A percentile compares a stretch with the other conserved stretches of the same genome.
These are phyloP conservation scores for Sonneratia alba DNA, from an alignment of 345 rosid species.

Conservation along the genomic window DNA sequence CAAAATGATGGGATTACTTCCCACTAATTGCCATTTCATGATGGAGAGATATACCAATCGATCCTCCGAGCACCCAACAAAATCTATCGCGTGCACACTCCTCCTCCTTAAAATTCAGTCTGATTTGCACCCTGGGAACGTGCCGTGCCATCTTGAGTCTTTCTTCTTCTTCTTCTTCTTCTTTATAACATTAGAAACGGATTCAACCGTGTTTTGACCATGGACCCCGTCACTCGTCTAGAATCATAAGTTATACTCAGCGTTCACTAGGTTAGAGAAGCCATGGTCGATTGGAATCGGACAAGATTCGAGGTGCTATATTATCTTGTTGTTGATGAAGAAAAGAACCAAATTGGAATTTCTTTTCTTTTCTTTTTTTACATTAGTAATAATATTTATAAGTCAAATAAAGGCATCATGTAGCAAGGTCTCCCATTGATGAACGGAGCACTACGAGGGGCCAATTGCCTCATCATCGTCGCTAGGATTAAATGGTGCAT, in stretches of 20 bases:
- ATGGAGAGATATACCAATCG: background rate
- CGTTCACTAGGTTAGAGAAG: too few relatives aligned
- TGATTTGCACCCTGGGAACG: too few relatives aligned
- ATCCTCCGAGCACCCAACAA: background rate
- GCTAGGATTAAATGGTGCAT: background rate
- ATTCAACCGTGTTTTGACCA: too few relatives aligned
- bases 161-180: too few relatives aligned
- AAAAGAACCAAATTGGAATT: background rate
- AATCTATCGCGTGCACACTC: background rate
- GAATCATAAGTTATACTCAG: too few relatives aligned
- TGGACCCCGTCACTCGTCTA: too few relatives aligned
- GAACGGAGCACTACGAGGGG: background rate
- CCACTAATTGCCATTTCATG: background rate
- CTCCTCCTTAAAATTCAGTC: background rate
- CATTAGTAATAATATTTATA: background rate
- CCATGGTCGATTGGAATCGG: too few relatives aligned
- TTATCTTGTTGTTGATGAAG: too few relatives aligned
- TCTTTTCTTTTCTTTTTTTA: background rate
- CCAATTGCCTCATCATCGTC: background rate
- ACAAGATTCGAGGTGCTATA: too few relatives aligned
- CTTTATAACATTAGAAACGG: too few relatives aligned
- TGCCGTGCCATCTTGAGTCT: too few relatives aligned
- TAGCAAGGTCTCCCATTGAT: background rate
- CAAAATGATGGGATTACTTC: constrained; percentile 7
- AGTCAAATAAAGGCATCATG: background rate